Conservation (phyloP, 2,329 filamentous ascomycete species). For the Apiospora sp. region DNA sequence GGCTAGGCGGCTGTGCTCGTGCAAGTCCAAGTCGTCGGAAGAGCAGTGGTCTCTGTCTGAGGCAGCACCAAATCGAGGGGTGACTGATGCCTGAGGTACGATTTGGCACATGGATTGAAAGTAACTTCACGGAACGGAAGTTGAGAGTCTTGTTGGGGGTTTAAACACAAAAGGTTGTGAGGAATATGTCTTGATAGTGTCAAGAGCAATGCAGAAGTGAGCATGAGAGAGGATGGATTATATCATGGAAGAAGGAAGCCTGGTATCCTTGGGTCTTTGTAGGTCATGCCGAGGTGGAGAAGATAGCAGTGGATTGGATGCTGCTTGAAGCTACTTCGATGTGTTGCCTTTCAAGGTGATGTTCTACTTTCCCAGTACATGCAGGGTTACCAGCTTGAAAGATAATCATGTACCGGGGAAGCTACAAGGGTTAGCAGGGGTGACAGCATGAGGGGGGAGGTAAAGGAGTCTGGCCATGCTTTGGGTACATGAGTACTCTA, state of each 20-base stretch:
- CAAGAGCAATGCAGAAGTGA: conserved; percentile 7
- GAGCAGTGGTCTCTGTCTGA: conserved; percentile 1
- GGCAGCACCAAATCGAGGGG: conserved; percentile 4
- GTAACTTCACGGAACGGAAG: background rate
- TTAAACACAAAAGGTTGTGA: background rate
- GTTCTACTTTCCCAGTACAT: background rate
- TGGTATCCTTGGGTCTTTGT: conserved; percentile 13
- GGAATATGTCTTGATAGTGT: background rate
- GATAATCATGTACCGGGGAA: conserved; percentile 15
- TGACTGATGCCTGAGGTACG: background rate
- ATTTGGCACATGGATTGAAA: conserved; percentile 17
- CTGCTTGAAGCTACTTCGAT: conserved; percentile 2
- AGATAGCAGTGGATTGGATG: conserved; percentile 16
- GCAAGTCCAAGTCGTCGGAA: background rate
- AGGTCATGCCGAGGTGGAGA: conserved; percentile 19
- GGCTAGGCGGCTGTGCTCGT: background rate
- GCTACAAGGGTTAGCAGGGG: conserved; percentile 9
- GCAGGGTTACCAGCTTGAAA: conserved; percentile 1
- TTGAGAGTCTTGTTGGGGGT: background rate
- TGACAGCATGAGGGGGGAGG: background rate
- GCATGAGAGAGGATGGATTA: conserved; percentile 11
- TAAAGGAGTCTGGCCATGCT: background rate
- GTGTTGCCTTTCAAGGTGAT: conserved; percentile 5
- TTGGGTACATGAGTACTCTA: conserved; percentile 13
- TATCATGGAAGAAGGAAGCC: conserved; percentile 17